Base-by-base conservation (phyloP, 352 stramenopile genomes). In the Globisporangium takayamanum region DNA sequence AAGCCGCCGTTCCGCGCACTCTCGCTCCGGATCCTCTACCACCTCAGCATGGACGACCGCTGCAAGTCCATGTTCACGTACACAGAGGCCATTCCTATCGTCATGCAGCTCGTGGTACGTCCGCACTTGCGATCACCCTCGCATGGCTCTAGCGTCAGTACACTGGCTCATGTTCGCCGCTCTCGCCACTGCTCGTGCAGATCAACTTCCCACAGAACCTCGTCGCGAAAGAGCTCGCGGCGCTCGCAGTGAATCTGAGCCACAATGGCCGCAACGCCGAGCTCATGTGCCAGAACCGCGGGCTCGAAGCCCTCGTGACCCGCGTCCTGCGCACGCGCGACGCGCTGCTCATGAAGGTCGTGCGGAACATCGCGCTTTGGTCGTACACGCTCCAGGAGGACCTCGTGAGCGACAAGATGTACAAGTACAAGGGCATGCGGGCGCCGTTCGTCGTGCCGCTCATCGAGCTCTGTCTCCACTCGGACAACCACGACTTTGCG, bases 21-120 rank as follows among this genome's bases (percentile, higher is more conserved):
- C 28, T 89, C 85, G 26, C 70, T 98, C 50, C 77, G 89, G 42
- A 87, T 98, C 61, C 71, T 98, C 16, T 98, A 99, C 71, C 91
- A 98, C 57, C 70, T 99, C 44, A 97, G 88, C 67, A 96, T 97
- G 60, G 90, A 97, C 63, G 94, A 98, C 63, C 78, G 85, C 46
- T 97, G 92, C 82, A 97, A 97, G 73, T 87, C 88, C 33, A 96
- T 98, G 81, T 97, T 98, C 63, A 92, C 89, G 7, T 96, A 97
- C 67, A 97, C 92, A 7, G 92, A 98, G 44, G 82, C 94, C n/a
- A 92, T 98, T 14, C 87, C 87, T 28, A 95, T 97, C 62, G 78
- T 98, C 30, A 95, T 98, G 80, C 84, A 98, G 53, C 78, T 98
- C 22, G 77, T 98, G 56, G 72, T 80, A 57, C 10, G 72, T 66